Conservation (phyloP, 768 basidiomycete species). For the Phanerodontia chrysosporium region DNA sequence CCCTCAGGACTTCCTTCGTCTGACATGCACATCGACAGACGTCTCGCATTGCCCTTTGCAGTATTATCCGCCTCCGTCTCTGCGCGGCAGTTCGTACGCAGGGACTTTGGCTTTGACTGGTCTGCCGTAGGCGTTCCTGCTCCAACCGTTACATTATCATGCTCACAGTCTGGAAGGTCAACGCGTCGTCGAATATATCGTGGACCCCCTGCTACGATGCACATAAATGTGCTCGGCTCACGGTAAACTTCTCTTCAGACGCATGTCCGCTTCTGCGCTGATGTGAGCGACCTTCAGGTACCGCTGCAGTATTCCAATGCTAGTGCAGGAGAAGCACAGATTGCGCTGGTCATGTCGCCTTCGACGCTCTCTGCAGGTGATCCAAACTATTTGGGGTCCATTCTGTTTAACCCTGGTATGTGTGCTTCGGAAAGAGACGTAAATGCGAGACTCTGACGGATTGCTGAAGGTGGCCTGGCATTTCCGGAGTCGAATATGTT, state of each 20-base stretch:
- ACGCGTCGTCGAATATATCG: neutral
- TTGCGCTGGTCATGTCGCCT: slow-evolving; percentile 25
- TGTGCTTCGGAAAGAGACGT: too few relatives aligned
- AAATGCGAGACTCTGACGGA: too few relatives aligned
- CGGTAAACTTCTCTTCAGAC: slow-evolving; percentile 19
- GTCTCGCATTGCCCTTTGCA: too few relatives aligned
- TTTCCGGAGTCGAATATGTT: slow-evolving; percentile 20
- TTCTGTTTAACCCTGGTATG: slow-evolving; percentile 27
- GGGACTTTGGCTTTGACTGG: too few relatives aligned
- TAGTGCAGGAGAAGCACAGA: slow-evolving; percentile 15
- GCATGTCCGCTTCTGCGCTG: neutral
- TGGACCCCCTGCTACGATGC: slow-evolving; percentile 10
- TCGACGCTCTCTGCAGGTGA: slow-evolving; percentile 10
- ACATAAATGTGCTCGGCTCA: slow-evolving; percentile 4
- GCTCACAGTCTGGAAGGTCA: neutral
- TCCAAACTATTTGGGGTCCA: slow-evolving; percentile 24
- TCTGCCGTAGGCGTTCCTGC: too few relatives aligned
- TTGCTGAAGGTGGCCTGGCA: too few relatives aligned
- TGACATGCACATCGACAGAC: too few relatives aligned
- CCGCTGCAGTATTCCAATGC: slow-evolving; percentile 1
- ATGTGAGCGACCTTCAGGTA: neutral
- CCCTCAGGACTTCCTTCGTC: too few relatives aligned
- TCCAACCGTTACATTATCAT: too few relatives aligned
- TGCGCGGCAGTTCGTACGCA: too few relatives aligned
- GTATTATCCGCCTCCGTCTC: too few relatives aligned